Base-by-base conservation (phyloP, 768 basidiomycete genomes). In the Stropharia rugosoannulata region DNA sequence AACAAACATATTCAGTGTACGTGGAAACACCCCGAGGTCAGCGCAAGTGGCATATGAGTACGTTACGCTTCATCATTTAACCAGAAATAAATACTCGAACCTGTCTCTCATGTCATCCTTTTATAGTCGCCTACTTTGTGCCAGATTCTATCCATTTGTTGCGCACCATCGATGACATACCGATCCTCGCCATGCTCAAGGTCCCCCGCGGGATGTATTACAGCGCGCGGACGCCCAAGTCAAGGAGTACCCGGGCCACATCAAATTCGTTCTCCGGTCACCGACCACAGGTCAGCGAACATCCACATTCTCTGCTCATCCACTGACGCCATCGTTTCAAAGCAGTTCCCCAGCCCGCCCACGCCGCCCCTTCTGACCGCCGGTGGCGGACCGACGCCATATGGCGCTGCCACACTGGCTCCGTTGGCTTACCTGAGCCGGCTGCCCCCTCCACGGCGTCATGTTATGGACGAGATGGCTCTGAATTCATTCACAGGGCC, bases 1-100 rank as follows among this genome's bases (percentile, higher is more conserved):
- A 91, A 64, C 89, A 92, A 67, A 91, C 89, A 0, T 92, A 89
- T 66, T 90, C 88, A 7, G 89, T 89, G 27, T 88, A 79, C 61
- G 86, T 90, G 37, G 79, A 86, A n/a, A 85, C 82, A 2, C 62
- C 78, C 16, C 70, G 75, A 53, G 88, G 87, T n/a, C 80, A 80
- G 55, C 78, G 85, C 59, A 92, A 92, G 62, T 91, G 89, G 89
- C 89, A 92, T 62, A 76, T 92, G 32, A 90, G 89, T 90, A 67
- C 50, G 86, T 41, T 29, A 7, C 39, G 44, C 16, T 41, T 32
- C 37, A 43, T 25, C 27, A 16, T 51, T 47, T 43, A 51, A n/a
- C 50, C 27, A 40, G 27, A 36, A n/a, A 51, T 25, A 40, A 35
- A 42, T 51, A 10, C 2, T 25, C 37, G 27, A 10, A 37, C 32